Conservation (phyloP, 1,284 basidiomycete genomes). For the Volvariella surrecta region DNA sequence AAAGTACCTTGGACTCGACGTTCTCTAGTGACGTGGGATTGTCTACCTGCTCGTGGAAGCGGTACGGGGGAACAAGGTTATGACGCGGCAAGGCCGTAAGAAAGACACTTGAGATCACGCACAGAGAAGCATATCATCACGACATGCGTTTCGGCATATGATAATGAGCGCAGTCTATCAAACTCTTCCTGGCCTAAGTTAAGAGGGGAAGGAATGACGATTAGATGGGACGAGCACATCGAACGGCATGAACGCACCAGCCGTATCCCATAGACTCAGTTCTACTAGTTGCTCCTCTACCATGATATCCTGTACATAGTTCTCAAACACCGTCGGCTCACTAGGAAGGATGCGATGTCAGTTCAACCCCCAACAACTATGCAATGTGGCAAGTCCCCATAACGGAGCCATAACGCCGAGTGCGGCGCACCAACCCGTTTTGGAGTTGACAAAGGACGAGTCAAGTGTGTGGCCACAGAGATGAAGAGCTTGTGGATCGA, state of each 20-base stretch:
- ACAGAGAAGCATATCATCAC: constrained; percentile 94
- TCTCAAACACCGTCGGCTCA: constrained; percentile 90
- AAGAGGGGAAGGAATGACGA: neutral
- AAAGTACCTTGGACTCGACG: constrained; percentile 75
- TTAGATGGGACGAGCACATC: constrained; percentile 1
- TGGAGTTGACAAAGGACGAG: no score
- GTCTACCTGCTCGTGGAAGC: constrained; percentile 73
- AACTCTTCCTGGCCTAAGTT: constrained; percentile 89
- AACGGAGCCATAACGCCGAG: neutral
- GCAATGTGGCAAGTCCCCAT: neutral
- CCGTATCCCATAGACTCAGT: constrained; percentile 94
- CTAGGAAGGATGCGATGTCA: constrained; percentile 26
- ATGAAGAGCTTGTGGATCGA: no score
- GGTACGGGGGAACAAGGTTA: constrained; percentile 4
- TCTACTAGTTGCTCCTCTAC: constrained; percentile 84
- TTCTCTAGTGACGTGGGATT: constrained; percentile 90
- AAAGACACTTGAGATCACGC: constrained; percentile 15
- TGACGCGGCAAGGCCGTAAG: neutral
- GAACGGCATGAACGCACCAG: constrained; percentile 47
- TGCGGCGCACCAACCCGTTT: neutral
- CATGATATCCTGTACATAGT: constrained; percentile 81
- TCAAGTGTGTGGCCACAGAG: no score
- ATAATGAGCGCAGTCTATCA: constrained; percentile 83
- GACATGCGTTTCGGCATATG: constrained; percentile 93
- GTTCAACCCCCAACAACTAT: constrained; percentile 1